Conservation (phyloP, 768 basidiomycete species). For the Agaricus blazei region DNA sequence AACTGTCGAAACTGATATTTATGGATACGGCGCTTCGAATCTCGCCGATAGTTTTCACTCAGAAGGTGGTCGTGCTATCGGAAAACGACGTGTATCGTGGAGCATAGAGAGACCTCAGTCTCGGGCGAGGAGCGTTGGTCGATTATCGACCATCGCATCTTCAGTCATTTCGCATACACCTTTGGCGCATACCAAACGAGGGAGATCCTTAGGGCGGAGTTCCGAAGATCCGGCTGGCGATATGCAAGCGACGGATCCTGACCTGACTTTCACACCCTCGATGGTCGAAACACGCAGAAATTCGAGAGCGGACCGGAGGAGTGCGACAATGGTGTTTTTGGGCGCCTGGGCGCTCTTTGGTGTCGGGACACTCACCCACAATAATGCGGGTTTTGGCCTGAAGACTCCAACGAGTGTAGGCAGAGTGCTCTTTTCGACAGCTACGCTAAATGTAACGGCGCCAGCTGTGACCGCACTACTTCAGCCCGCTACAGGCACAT, state of each 20-base stretch:
- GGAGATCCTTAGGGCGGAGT: constrained; percentile 40
- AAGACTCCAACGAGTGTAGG: constrained; percentile 35
- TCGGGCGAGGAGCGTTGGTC: constrained; percentile 44
- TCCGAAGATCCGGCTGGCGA: constrained; percentile 18
- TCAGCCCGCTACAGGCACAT: not conserved
- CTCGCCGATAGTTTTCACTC: constrained; percentile 78
- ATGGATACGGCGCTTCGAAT: constrained; percentile 48
- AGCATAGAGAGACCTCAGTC: constrained; percentile 47
- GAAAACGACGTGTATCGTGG: constrained; percentile 61
- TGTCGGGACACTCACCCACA: constrained; percentile 44
- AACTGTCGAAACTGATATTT: constrained; percentile 34
- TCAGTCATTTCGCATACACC: constrained; percentile 13
- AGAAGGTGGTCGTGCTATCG: constrained; percentile 45
- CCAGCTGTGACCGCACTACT: not conserved
- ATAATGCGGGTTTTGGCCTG: constrained; percentile 19
- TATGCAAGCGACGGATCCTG: constrained; percentile 14
- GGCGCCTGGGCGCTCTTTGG: constrained; percentile 73
- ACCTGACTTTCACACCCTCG: constrained; percentile 2
- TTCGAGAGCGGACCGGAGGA: constrained; percentile 64
- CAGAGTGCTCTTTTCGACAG: constrained; percentile 34
- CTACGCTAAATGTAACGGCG: not conserved
- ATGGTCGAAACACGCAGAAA: constrained; percentile 26
- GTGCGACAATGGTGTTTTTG: constrained; percentile 79
- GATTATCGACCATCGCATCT: constrained; percentile 28
- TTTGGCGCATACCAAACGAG: constrained; percentile 19